Evolutionary conservation across 2,329 filamentous ascomycete genomes (phyloP), one percentile per base, ranked within the genome.

Genomic region (Penicillium sp.): DNA sequence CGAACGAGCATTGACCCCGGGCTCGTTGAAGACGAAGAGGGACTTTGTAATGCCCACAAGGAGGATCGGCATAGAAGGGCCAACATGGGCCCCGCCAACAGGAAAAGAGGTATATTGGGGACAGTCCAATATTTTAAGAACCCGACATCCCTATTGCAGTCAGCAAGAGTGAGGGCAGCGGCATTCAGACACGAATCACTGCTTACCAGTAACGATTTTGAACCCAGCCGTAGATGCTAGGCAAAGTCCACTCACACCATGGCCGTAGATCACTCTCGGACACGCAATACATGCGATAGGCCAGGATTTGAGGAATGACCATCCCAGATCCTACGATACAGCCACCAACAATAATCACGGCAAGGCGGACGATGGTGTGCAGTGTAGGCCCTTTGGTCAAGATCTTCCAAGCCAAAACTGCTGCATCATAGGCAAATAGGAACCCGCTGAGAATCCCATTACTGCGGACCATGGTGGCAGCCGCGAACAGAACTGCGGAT

Each of bases 161-260:
- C 23, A 31, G 29, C 21, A 27, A 49, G 17, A n/a, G 33, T 6
- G 33, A 25, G 12, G 15, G 10, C 53, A 15, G 25, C 7, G 13
- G 25, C 21, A 17, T 41, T 21, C 27, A 13, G 48, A 31, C 17
- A 29, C 41, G 7, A 19, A 31, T 44, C 1, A 13, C 21, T 17
- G 75, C 86, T 73, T 82, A 96, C 93, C 94, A 99, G 75, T 99
- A 97, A 68, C 90, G 81, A 45, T 82, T 81, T 72, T 99, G 94
- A 2, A 97, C 93, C 80, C 89, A 97, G 0, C 86, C 83, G 75
- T 96, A 97, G 59, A 99, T 93, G 72, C 91, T 96, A 4, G 94
- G 94, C 13, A 93, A 62, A n/a, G 77, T 72, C 19, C 79, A 81
- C 21, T 75, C 71, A 73, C 94, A 99, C 94, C 94, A 99, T 4